A percentile compares a stretch with the other conserved stretches of the same genome.
These are phyloP conservation scores for Gynostemma pentaphyllum DNA, from an alignment of 306 rosid species.

Conservation along the genomic window DNA sequence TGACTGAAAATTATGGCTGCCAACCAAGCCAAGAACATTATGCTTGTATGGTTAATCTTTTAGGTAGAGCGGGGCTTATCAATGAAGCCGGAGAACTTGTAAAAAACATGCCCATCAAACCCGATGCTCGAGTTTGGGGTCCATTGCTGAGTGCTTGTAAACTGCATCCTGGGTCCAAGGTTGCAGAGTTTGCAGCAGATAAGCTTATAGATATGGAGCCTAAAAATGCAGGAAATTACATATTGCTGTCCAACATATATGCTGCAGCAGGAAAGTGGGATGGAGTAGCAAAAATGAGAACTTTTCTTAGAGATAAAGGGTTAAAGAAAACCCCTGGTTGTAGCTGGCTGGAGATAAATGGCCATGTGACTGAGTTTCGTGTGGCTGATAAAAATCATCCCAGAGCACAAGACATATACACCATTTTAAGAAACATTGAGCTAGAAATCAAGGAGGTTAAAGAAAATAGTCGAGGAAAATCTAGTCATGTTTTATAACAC, in stretches of 20 bases:
- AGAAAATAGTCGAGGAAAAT: conserved; percentile 12
- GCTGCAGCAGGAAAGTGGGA: conserved; percentile 85
- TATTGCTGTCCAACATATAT: conserved; percentile 62
- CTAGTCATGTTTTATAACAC: not conserved
- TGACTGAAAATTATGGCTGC: conserved; percentile 39
- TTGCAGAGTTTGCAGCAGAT: conserved; percentile 64
- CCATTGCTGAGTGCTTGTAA: conserved; percentile 68
- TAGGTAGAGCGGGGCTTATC: conserved; percentile 60
- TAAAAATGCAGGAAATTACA: conserved; percentile 60
- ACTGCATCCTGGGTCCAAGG: conserved; percentile 36
- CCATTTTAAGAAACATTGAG: conserved; percentile 33
- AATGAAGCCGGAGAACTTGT: conserved; percentile 49
- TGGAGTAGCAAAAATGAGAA: conserved; percentile 59
- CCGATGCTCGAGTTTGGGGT: conserved; percentile 66
- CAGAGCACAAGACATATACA: conserved; percentile 40
- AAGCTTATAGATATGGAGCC: conserved; percentile 67
- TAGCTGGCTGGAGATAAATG: conserved; percentile 69
- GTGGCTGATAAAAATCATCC: conserved; percentile 68
- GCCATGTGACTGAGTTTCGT: conserved; percentile 47
- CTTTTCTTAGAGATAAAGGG: conserved; percentile 49
- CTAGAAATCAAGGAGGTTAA: conserved; percentile 30
- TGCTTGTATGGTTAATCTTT: conserved; percentile 63
- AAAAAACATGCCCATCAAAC: conserved; percentile 39
- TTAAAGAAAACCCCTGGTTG: conserved; percentile 58
- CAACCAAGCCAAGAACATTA: conserved; percentile 64